A percentile compares a stretch with the other conserved stretches of the same genome.
These are phyloP conservation scores for Diaporthe sp. DNA, from an alignment of 2,329 filamentous ascomycete genomes.

Conservation along the genomic window DNA sequence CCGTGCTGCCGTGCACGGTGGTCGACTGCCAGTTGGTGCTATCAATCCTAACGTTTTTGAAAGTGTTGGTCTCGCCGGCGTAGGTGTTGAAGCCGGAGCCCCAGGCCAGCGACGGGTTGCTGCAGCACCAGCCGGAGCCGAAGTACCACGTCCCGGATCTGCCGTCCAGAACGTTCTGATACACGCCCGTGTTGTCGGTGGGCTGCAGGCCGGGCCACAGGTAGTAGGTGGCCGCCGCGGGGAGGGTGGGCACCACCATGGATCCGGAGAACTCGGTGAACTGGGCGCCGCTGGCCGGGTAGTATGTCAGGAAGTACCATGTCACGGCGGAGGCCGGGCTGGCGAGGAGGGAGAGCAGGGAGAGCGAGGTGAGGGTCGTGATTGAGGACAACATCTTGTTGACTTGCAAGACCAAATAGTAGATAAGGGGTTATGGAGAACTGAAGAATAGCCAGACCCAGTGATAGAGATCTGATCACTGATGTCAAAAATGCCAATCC, in stretches of 20 bases:
- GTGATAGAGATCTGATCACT: not conserved
- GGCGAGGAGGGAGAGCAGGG: constrained; percentile 45
- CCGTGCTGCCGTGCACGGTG: constrained; percentile 49
- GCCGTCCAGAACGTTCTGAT: constrained; percentile 58
- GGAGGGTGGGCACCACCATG: constrained; percentile 50
- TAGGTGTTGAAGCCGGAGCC: constrained; percentile 56
- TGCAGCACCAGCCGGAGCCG: constrained; percentile 58
- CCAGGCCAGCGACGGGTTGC: constrained; percentile 55
- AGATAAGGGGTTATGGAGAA: not conserved
- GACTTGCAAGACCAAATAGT: no score
- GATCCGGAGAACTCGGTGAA: constrained; percentile 52
- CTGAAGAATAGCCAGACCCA: not conserved
- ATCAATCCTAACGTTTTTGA: constrained; percentile 49
- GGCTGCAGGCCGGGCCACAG: constrained; percentile 59
- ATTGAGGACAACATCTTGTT: constrained; percentile 38
- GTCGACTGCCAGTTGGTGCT: constrained; percentile 53
- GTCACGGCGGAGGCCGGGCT: constrained; percentile 48
- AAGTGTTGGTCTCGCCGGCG: constrained; percentile 51
- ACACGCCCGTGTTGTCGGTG: constrained; percentile 56
- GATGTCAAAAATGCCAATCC: not conserved
- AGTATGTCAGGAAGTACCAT: constrained; percentile 54
- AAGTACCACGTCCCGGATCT: constrained; percentile 58
- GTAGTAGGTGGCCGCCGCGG: constrained; percentile 54
- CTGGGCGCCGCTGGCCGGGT: constrained; percentile 50
- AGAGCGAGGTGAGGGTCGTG: constrained; percentile 33